Percentiles rank a stretch among this genome's conserved stretches.
Conservation (phyloP, 2,329 filamentous ascomycete genomes). For the Curvularia eragrostidis region DNA sequence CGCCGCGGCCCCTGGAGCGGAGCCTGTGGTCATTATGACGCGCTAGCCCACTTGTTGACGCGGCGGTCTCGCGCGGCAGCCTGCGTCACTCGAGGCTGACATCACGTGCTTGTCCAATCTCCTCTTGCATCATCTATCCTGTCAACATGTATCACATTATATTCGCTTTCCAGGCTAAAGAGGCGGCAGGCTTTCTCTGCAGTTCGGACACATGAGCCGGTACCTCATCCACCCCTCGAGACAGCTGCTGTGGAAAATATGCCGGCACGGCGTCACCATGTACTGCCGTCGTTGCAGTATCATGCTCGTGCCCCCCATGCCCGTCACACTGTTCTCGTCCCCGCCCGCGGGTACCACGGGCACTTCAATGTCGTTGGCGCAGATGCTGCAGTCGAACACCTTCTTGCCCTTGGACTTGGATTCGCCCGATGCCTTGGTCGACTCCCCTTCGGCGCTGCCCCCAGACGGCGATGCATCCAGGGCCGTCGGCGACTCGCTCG, state of each 20-base stretch:
- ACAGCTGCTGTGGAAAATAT: constrained; percentile 92
- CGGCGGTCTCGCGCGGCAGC: background rate
- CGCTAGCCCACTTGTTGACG: constrained; percentile 13
- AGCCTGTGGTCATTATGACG: background rate
- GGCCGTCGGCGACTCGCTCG: constrained; percentile 14
- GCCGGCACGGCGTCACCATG: constrained; percentile 96
- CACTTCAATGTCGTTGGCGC: constrained; percentile 88
- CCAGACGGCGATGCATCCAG: constrained; percentile 21
- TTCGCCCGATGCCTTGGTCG: constrained; percentile 45
- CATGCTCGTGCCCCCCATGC: constrained; percentile 57
- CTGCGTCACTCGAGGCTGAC: background rate
- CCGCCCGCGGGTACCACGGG: constrained; percentile 70
- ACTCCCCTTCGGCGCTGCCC: constrained; percentile 18
- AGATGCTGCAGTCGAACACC: constrained; percentile 91
- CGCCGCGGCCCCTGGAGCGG: too few species aligned
- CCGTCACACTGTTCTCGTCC: constrained; percentile 42
- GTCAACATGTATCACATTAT: too few species aligned
- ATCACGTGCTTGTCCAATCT: background rate
- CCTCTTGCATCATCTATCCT: background rate
- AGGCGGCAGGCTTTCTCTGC: constrained; percentile 85
- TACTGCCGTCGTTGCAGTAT: constrained; percentile 82
- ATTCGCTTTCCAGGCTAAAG: constrained; percentile 60
- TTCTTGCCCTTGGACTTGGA: constrained; percentile 63
- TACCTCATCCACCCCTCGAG: constrained; percentile 97
- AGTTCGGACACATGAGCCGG: constrained; percentile 91